Evolutionary conservation across 2,329 filamentous ascomycete species (phyloP), one percentile per base, ranked within the genome.

Genomic region (Nothophaeocryptopus gaeumannii): DNA sequence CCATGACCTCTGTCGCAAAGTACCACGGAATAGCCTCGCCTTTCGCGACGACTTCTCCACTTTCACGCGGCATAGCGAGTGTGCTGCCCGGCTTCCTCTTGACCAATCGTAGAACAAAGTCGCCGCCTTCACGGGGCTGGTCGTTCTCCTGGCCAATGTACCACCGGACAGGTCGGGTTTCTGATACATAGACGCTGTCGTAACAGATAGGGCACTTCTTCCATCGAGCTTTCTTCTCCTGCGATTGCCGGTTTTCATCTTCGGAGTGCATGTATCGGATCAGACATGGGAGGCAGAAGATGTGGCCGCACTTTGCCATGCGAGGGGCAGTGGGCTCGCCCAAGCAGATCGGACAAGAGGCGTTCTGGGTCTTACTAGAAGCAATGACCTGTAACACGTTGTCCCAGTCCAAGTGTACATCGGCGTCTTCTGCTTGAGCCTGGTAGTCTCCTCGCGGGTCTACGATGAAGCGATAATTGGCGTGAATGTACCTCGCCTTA

Each of bases 141-240:
- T 87, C 81, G 37, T 83, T 85, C 70, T 97, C 91, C 70, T 96
- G 90, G 0, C 90, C 92, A 34, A 82, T 81, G 63, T 96, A 96
- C 79, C 93, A 96, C 41, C 91, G 82, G 15, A 96, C 91, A 1
- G 93, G 90, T 41, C 88, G 80, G 15, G 88, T 89, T 56, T 99
- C 93, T 8, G 88, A 86, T n/a, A 91, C 79, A 66, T 93, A 95
- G n/a, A 99, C 82, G 40, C 81, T 84, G 68, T 99, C 93, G 74
- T 89, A 93, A 68, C 93, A 99, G 31, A 99, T 91, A 0, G 93
- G 92, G 61, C 93, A 99, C 67, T 95, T 96, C 74, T 95, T 95
- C 81, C 89, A 96, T 47, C 86, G 79, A 29, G 86, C 76, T 61
- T 81, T 85, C 71, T 85, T 91, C 55, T 85, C 84, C 0, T 78